A percentile compares a stretch with the other conserved stretches of the same genome.
These are phyloP conservation scores for Termitomyces sp. DNA, from an alignment of 768 basidiomycete species.

Conservation along the genomic window DNA sequence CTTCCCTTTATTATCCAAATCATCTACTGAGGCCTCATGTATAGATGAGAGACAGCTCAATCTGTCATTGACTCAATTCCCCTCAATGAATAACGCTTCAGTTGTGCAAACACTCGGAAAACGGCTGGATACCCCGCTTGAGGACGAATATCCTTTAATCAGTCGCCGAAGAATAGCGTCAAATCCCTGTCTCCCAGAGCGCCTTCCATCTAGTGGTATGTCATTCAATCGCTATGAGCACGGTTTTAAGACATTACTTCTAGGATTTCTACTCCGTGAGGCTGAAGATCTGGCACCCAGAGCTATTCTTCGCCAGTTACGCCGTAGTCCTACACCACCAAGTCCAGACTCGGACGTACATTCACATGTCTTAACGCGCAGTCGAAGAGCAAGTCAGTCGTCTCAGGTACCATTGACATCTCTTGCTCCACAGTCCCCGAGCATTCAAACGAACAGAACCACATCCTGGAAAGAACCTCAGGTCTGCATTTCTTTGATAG, in stretches of 20 bases:
- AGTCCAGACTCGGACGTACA: constrained; percentile 12
- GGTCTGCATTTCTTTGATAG: constrained; percentile 21
- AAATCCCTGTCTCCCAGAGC: constrained; percentile 56
- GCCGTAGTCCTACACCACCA: constrained; percentile 37
- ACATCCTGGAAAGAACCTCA: constrained; percentile 48
- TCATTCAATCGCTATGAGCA: not conserved
- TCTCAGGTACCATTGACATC: constrained; percentile 16
- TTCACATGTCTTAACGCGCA: constrained; percentile 8
- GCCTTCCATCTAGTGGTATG: constrained; percentile 64
- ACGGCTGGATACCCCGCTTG: constrained; percentile 15
- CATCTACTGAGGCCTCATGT: constrained; percentile 6
- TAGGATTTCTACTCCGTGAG: constrained; percentile 71
- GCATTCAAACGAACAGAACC: constrained; percentile 2
- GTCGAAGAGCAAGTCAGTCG: constrained; percentile 18
- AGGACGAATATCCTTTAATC: constrained; percentile 7
- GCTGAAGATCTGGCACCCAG: constrained; percentile 53
- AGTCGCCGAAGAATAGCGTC: constrained; percentile 37
- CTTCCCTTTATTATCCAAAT: not conserved
- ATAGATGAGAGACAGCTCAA: constrained; percentile 6
- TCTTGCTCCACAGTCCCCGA: constrained; percentile 10
- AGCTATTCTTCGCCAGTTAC: constrained; percentile 50
- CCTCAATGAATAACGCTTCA: constrained; percentile 41
- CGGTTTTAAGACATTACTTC: constrained; percentile 15
- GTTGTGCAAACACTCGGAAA: constrained; percentile 28
- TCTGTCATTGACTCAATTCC: not conserved